Base-by-base conservation (phyloP, 2,329 filamentous ascomycete genomes). In the Botryotinia globosa region DNA sequence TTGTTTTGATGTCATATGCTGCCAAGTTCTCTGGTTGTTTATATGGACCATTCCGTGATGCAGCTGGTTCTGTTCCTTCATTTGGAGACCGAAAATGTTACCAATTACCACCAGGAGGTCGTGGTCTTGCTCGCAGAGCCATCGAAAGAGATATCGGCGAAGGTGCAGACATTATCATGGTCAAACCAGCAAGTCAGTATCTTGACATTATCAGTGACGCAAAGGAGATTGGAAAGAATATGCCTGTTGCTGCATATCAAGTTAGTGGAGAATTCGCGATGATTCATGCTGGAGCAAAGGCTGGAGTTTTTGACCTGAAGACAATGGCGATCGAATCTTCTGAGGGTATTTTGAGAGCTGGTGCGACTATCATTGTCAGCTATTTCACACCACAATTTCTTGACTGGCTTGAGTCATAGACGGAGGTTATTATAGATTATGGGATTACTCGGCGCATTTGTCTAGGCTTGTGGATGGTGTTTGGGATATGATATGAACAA, bases 121-220 rank as follows among this genome's bases (percentile, higher is more conserved):
- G 96, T 68, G 96, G 96, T 48, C 89, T 99, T 62, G 96, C 96
- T 25, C 90, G 96, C 76, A 90, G 96, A 77, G 96, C 96, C 66
- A 98, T 99, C 76, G 85, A 90, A 58, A 89, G 96, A 77, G 96
- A 99, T 81, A 95, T 99, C 77, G 88, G 87, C 76, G 96, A 99
- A 83, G 96, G 96, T 39, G 96, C 96, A 32, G 96, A 99, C 80
- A 94, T 98, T 77, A 97, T 99, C 83, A 98, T 99, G 95, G 96
- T 99, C 75, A 99, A 99, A 87, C 96, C 96, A 3, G 96, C 96
- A 16, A 92, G 92, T 78, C 94, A 95, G 82, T 99, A 97, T 82
- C 87, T 99, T 63, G 96, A 99, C 83, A 97, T 99, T 79, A 98
- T 99, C 82, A 94, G 93, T 77, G 96, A 99, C 80, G 96, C 96